Evolutionary conservation across 768 basidiomycete species (phyloP).

Genomic region (Trametes punicea): DNA sequence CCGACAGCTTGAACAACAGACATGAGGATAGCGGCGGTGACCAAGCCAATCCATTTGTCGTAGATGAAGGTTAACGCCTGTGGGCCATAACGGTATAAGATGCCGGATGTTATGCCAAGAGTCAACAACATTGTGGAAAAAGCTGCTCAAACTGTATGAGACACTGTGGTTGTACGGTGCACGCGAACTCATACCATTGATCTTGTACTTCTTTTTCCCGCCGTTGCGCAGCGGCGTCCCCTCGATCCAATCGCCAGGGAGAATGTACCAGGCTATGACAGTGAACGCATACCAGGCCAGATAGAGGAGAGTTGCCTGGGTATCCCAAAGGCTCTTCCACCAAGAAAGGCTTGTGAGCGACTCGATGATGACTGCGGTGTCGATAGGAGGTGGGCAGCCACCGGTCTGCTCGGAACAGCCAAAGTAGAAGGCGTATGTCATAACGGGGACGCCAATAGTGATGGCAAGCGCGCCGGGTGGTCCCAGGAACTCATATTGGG

Average conservation of each 20-base stretch:
- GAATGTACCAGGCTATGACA: conserved; percentile 72
- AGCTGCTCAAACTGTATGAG: conserved; percentile 42
- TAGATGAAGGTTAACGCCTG: conserved; percentile 85
- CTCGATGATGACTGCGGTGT: conserved; percentile 38
- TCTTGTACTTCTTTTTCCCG: conserved; percentile 79
- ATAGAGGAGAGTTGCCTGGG: conserved; percentile 72
- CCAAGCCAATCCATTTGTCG: conserved; percentile 86
- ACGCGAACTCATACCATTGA: conserved; percentile 70
- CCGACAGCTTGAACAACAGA: conserved; percentile 67
- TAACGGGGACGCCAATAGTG: conserved; percentile 64
- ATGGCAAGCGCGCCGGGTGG: conserved; percentile 74
- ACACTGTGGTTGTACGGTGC: no score
- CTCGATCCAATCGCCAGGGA: conserved; percentile 54
- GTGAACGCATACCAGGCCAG: conserved; percentile 90
- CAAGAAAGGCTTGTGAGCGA: conserved; percentile 49
- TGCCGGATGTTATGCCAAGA: conserved; percentile 66
- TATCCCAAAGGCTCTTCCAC: conserved; percentile 83
- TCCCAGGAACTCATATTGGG: conserved; percentile 77
- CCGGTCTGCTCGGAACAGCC: conserved; percentile 69
- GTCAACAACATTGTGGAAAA: conserved; percentile 85
- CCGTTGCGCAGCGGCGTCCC: conserved; percentile 60
- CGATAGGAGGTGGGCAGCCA: conserved; percentile 60
- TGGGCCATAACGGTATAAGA: conserved; percentile 71
- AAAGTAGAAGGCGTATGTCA: conserved; percentile 74
- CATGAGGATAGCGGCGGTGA: conserved; percentile 81